Percentiles rank a stretch among this genome's conserved stretches.
Conservation (phyloP, 257 asterid genomes). For the Salvia hispanica region DNA sequence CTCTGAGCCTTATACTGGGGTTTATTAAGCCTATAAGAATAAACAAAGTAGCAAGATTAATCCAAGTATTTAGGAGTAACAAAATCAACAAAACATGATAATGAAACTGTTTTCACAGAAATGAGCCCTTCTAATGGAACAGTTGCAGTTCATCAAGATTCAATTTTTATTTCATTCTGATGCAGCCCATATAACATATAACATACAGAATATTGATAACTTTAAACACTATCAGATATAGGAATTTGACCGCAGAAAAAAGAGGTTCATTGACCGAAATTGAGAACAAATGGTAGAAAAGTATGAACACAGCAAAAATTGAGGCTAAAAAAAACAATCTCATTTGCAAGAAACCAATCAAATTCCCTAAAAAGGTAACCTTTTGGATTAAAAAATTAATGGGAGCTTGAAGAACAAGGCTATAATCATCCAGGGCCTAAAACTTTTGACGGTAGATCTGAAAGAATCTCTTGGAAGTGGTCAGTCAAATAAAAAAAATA, state of each 20-base stretch:
- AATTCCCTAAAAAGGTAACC: slow-evolving; percentile 31
- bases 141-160: slow-evolving; percentile 20
- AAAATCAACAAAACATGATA: too few species aligned
- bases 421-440: slow-evolving; percentile 24
- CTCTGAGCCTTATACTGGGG: background rate
- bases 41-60: background rate
- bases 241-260: background rate
- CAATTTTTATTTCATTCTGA: slow-evolving; percentile 13
- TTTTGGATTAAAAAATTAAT: slow-evolving; percentile 19
- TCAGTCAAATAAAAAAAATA: slow-evolving; percentile 42
- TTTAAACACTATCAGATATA: slow-evolving; percentile 9
- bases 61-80: too few species aligned
- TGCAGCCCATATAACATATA: slow-evolving; percentile 3
- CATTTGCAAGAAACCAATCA: slow-evolving; percentile 19
- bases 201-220: slow-evolving; percentile 14
- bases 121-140: background rate
- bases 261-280: too few species aligned
- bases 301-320: slow-evolving; percentile 12
- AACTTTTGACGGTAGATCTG: slow-evolving; percentile 50
- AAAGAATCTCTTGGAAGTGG: slow-evolving; percentile 39
- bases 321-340: slow-evolving; percentile 10
- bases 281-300: background rate
- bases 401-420: slow-evolving; percentile 24
- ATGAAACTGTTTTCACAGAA: too few species aligned
- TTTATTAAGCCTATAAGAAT: too few species aligned